These are phyloP conservation scores for Urostyla sp. DNA, from an alignment of 73 alveolate species.

Conservation along the genomic window DNA sequence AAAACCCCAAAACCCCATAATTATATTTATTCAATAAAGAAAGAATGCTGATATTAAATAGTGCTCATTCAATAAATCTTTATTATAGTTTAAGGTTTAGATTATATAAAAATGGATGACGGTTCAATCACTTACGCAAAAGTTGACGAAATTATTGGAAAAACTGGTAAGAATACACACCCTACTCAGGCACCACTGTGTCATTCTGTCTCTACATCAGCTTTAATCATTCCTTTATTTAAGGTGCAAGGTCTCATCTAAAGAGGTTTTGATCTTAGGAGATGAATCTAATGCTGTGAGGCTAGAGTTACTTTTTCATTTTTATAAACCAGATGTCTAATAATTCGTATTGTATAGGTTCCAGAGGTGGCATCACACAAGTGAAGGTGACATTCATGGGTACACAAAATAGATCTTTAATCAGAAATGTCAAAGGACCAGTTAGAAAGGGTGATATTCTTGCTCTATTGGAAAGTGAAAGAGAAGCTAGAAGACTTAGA, in stretches of 20 bases:
- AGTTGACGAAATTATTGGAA: constrained; percentile 81
- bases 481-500: constrained; percentile 99
- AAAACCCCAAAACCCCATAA: constrained; percentile 52
- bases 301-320: too few species aligned
- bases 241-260: background rate
- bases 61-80: constrained; percentile 14
- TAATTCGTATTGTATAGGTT: constrained; percentile 71
- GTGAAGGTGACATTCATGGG: constrained; percentile 89
- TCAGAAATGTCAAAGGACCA: constrained; percentile 99
- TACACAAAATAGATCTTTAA: constrained; percentile 88
- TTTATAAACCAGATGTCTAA: too few species aligned
- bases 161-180: constrained; percentile 70
- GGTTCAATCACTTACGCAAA: constrained; percentile 71
- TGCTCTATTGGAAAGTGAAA: constrained; percentile 98
- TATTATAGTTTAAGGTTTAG: constrained; percentile 7
- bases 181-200: background rate
- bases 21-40: constrained; percentile 24
- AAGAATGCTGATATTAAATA: too few species aligned
- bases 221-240: background rate
- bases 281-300: too few species aligned
- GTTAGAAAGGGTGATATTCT: constrained; percentile 97
- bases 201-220: background rate
- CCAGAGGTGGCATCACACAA: constrained; percentile 99
- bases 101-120: constrained; percentile 59
- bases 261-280: background rate